Base-by-base conservation (phyloP, 1,284 basidiomycete species). In the Puccinia hordei region DNA sequence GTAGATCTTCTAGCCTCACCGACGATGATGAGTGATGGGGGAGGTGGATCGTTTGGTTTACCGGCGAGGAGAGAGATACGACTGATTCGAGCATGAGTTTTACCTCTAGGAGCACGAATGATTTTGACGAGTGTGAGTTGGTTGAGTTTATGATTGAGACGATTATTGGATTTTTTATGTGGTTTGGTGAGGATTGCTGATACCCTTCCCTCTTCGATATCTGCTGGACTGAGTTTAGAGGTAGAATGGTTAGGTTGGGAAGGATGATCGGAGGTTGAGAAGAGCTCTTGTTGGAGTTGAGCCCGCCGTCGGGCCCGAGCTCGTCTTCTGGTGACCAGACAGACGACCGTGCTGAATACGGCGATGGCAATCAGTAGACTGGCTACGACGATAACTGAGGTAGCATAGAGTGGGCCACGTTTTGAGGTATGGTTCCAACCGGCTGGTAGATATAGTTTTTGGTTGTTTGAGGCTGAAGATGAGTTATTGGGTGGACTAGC, bases 371-470 rank as follows among this genome's bases (percentile, higher is more conserved):
- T 80, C 27, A 80, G 59, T 2, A 80, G 46, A 49, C 68, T 73
- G n/a, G 77, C 69, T 3, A 80, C 59, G 55, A 80, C 68, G 66
- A 80, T 80, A 17, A 69, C 77, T 0, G 77, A 69, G 24, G 69
- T 69, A 0, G 69, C 77, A 53, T 80, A 80, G 30, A 80, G 66
- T 2, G 77, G 77, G 27, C 77, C 77, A 24, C 77, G 53, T 15
- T 44, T 38, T 19, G 77, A 80, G 53, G 77, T 80, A 65, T 80
- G 77, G 49, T 80, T 80, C 77, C 77, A 80, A n/a, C 77, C 77
- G 53, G 77, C 49, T n/a, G 77, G 77, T 13, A 80, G 77, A 80
- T 80, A 57, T 15, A 80, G 77, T 24, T 76, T 76, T 27, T 61
- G 66, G 41, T 22, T 57, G 27, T 44, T 59, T 12, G 19, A 24